phyloP scores from a whole-genome alignment of 2,329 filamentous ascomycete genomes.

The Aspergillus neoniger region DNA sequence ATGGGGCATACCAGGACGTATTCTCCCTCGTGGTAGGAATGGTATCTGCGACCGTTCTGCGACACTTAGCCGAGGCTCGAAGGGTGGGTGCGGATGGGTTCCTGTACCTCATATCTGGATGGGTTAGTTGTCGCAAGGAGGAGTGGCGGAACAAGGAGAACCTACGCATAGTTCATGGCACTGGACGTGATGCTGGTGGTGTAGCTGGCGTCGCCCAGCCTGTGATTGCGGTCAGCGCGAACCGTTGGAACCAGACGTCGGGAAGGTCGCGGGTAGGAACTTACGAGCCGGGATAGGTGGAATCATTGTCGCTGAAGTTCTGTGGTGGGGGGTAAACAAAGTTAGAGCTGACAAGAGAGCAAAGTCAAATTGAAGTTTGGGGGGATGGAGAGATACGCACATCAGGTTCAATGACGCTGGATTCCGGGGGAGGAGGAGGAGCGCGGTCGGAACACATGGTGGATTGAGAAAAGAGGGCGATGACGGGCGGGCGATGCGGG shows the following conservation, averaged over 20 bases:
- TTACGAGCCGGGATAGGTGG: conserved; percentile 31
- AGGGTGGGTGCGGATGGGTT: background rate
- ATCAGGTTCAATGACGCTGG: background rate
- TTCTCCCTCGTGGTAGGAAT: conserved; percentile 35
- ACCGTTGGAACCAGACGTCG: background rate
- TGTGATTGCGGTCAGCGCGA: conserved; percentile 16
- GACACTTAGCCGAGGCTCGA: background rate
- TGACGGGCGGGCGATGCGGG: background rate
- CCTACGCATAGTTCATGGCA: conserved; percentile 34
- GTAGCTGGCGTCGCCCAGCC: conserved; percentile 30
- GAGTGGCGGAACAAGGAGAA: background rate
- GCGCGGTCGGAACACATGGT: conserved; percentile 1
- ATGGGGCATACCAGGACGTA: conserved; percentile 28
- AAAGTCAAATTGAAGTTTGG: background rate
- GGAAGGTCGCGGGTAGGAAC: conserved; percentile 11
- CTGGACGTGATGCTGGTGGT: conserved; percentile 35
- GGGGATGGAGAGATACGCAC: background rate
- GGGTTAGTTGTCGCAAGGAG: conserved; percentile 12
- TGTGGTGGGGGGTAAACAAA: conserved; percentile 4
- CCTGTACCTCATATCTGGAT: conserved; percentile 34
- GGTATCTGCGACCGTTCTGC: conserved; percentile 36
- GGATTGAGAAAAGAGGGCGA: background rate
- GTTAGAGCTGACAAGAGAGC: background rate
- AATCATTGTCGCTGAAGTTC: conserved; percentile 29
- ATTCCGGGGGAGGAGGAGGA: background rate